These are phyloP conservation scores for Volutella citrinella DNA, from an alignment of 2,329 filamentous ascomycete genomes.

Conservation along the genomic window DNA sequence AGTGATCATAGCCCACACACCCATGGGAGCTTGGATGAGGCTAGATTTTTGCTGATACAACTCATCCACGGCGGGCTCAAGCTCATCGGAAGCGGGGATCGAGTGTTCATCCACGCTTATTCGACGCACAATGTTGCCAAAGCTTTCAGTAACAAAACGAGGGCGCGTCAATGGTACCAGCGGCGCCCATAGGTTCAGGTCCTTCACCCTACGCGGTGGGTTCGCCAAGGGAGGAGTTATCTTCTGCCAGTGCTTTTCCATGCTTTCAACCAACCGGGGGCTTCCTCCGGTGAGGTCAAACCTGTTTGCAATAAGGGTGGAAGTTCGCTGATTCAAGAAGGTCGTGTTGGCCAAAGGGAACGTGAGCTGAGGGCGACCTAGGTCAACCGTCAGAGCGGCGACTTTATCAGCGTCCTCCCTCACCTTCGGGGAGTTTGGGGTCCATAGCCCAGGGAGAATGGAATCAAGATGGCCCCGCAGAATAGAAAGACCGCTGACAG, in stretches of 20 bases:
- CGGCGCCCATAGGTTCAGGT: slow-evolving; percentile 37
- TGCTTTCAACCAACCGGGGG: slow-evolving; percentile 22
- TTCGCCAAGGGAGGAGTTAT: slow-evolving; percentile 25
- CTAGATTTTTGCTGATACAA: slow-evolving; percentile 45
- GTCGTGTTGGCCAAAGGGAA: slow-evolving; percentile 75
- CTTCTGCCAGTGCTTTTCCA: slow-evolving; percentile 39
- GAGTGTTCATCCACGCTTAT: slow-evolving; percentile 47
- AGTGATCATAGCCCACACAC: slow-evolving; percentile 71
- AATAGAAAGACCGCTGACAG: slow-evolving; percentile 48
- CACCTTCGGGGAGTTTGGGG: slow-evolving; percentile 21
- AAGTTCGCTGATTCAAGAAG: slow-evolving; percentile 65
- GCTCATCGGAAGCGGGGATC: slow-evolving; percentile 66
- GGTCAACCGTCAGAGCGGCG: slow-evolving; percentile 40
- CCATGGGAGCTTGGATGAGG: slow-evolving; percentile 45
- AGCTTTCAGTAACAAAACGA: slow-evolving; percentile 59
- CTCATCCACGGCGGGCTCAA: slow-evolving; percentile 62
- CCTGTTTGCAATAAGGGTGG: slow-evolving; percentile 50
- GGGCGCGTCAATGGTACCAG: slow-evolving; percentile 62
- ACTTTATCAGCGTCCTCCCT: slow-evolving; percentile 32
- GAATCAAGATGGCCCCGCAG: slow-evolving; percentile 39
- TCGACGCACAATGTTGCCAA: slow-evolving; percentile 76
- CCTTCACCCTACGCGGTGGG: slow-evolving; percentile 16
- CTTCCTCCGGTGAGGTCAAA: slow-evolving; percentile 23
- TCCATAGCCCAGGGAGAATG: slow-evolving; percentile 48
- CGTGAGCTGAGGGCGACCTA: slow-evolving; percentile 40